phyloP scores from a whole-genome alignment of 1,139 yeast genomes.

The Blastobotrys aristatus region DNA sequence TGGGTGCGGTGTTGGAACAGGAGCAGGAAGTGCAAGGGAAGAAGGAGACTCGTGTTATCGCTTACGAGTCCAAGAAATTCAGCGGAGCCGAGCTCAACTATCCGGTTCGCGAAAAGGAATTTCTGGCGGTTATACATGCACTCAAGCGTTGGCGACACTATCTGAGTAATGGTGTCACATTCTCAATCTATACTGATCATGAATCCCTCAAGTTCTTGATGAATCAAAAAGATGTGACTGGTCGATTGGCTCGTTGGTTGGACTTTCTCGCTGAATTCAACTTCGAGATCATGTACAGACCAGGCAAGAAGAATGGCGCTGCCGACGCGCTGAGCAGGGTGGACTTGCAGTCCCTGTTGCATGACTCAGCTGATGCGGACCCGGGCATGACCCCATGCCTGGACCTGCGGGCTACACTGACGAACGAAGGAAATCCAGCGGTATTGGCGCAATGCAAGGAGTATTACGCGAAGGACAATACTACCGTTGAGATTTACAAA shows the following conservation, averaged over 20 bases:
- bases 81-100: conserved; percentile 7
- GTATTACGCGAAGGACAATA: background rate
- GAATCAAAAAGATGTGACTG: background rate
- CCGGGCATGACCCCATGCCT: too few relatives aligned
- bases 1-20: conserved; percentile 3
- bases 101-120: conserved; percentile 13
- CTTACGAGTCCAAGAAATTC: background rate
- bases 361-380: too few relatives aligned
- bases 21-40: background rate
- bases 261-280: conserved; percentile 3
- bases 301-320: background rate
- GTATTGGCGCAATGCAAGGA: background rate
- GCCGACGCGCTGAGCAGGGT: conserved; percentile 6
- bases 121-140: conserved; percentile 10
- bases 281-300: background rate
- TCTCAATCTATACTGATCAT: background rate
- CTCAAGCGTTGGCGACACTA: conserved; percentile 7
- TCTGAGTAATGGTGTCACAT: background rate
- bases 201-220: background rate
- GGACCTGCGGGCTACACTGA: too few relatives aligned
- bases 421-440: background rate
- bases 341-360: too few relatives aligned
- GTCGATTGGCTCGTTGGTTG: conserved; percentile 2
- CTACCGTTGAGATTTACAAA: background rate
- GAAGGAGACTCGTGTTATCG: background rate